Evolutionary conservation across 2,329 filamentous ascomycete genomes (phyloP), one percentile per base, ranked within the genome.

Genomic region (Scedosporium apiospermum): DNA sequence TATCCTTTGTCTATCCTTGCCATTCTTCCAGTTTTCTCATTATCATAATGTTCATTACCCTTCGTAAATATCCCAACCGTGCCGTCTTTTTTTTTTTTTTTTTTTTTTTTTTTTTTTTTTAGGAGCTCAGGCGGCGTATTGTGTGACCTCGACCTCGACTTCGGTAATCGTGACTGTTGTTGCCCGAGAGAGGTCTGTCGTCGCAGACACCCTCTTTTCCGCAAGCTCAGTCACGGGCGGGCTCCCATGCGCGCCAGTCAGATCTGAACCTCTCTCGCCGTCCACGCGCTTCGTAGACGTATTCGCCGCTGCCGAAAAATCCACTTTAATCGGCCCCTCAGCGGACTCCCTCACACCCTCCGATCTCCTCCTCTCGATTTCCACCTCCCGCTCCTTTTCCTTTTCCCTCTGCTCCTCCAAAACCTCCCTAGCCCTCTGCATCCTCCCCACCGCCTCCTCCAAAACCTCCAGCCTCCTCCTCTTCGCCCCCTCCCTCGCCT

Each of bases 401-500:
- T 9, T 61, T 5, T 41, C 46, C 30, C 44, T 55, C 64, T 65
- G 63, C 61, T 76, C 74, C 18, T 73, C 76, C 64, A 92, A 69
- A 70, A 93, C 70, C 3, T 78, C 78, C 70, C 86, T 83, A 4
- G 90, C 88, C 66, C 87, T 80, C 71, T 91, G 88, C 67, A 93
- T 89, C 68, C 89, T 79, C 58, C 76, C 80, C 70, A 93, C 81
- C 18, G 89, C 89, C 42, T 82, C 79, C 76, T 95, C 90, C 62
- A 95, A 71, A 69, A 82, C 78, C 64, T 91, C 89, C 66, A 95
- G 71, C 60, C 90, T 76, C 63, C 78, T 80, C 68, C 81, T 79
- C 78, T 91, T 91, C 67, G 92, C 89, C 58, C 72, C 74, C 64
- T 93, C 90, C 64, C 89, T 78, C 68, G 80, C 76, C 75, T 93